Percentiles rank a stretch among this genome's conserved stretches.
phyloP scores from a whole-genome alignment of 768 basidiomycete species.

The Boletus rex-veris region DNA sequence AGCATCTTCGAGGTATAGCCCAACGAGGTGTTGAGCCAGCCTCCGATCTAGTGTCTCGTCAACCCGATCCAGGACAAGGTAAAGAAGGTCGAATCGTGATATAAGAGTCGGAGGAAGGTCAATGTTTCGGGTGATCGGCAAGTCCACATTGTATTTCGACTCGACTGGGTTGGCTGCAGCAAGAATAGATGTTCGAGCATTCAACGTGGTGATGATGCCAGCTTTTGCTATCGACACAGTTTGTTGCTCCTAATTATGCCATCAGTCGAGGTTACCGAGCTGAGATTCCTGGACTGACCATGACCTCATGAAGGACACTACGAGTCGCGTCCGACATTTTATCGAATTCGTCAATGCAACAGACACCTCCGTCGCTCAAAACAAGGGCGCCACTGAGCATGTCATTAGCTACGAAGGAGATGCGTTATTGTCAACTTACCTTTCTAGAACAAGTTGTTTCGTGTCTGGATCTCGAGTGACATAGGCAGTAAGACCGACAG shows the following conservation, averaged over 20 bases:
- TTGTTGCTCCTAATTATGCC: slow-evolving; percentile 85
- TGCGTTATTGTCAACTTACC: slow-evolving; percentile 43
- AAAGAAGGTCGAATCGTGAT: slow-evolving; percentile 95
- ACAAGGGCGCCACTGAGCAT: slow-evolving; percentile 81
- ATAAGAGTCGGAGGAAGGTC: slow-evolving; percentile 97
- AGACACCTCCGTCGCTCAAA: slow-evolving; percentile 93
- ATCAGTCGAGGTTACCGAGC: background rate
- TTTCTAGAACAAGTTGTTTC: slow-evolving; percentile 96
- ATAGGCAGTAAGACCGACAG: slow-evolving; percentile 97
- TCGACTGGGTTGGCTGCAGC: slow-evolving; percentile 98
- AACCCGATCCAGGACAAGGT: slow-evolving; percentile 91
- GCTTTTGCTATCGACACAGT: slow-evolving; percentile 99
- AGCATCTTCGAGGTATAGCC: slow-evolving; percentile 88
- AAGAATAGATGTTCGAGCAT: slow-evolving; percentile 96
- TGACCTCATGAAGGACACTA: slow-evolving; percentile 98
- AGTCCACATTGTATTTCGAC: slow-evolving; percentile 88
- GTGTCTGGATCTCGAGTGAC: slow-evolving; percentile 98
- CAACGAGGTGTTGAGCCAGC: slow-evolving; percentile 90
- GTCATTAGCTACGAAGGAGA: slow-evolving; percentile 3
- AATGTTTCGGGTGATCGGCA: slow-evolving; percentile 93
- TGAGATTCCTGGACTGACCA: slow-evolving; percentile 50
- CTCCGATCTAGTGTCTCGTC: slow-evolving; percentile 84
- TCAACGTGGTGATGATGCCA: slow-evolving; percentile 97
- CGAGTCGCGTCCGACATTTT: slow-evolving; percentile 98
- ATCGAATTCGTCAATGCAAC: slow-evolving; percentile 99